phyloP scores from a whole-genome alignment of 2,329 filamentous ascomycete genomes.

The Beauveria medogensis region DNA sequence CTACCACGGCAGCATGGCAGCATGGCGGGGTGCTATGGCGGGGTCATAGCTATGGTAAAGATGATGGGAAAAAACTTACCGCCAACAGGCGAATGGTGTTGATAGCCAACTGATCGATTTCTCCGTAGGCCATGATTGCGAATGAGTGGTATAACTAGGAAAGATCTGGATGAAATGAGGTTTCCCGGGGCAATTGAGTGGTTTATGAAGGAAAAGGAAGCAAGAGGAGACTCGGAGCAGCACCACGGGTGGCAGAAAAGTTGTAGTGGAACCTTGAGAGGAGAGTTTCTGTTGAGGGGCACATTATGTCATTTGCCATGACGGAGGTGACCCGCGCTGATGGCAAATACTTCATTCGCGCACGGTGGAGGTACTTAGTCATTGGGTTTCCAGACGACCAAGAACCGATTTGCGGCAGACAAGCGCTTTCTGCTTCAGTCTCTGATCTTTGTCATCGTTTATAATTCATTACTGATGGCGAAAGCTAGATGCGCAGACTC shows the following conservation, averaged over 20 bases:
- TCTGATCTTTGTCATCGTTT: no score
- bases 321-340: not conserved
- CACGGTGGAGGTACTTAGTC: not conserved
- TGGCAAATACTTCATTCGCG: not conserved
- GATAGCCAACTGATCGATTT: constrained; percentile 83
- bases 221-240: not conserved
- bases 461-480: no score
- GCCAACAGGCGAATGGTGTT: constrained; percentile 97
- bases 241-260: constrained; percentile 1
- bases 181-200: not conserved
- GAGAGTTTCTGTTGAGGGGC: constrained; percentile 1
- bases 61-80: constrained; percentile 52
- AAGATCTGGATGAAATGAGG: not conserved
- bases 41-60: constrained; percentile 11
- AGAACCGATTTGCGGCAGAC: no score
- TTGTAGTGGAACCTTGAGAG: not conserved
- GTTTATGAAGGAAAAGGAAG: constrained; percentile 1
- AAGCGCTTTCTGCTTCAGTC: no score
- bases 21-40: constrained; percentile 13
- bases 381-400: no score
- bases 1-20: constrained; percentile 10
- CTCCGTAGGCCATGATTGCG: constrained; percentile 76
- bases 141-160: not conserved
- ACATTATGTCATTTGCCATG: constrained; percentile 4
- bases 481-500: no score